A percentile compares a stretch with the other conserved stretches of the same genome.
phyloP scores from a whole-genome alignment of 805 yeast genomes.

The Yarrowia sp. region DNA sequence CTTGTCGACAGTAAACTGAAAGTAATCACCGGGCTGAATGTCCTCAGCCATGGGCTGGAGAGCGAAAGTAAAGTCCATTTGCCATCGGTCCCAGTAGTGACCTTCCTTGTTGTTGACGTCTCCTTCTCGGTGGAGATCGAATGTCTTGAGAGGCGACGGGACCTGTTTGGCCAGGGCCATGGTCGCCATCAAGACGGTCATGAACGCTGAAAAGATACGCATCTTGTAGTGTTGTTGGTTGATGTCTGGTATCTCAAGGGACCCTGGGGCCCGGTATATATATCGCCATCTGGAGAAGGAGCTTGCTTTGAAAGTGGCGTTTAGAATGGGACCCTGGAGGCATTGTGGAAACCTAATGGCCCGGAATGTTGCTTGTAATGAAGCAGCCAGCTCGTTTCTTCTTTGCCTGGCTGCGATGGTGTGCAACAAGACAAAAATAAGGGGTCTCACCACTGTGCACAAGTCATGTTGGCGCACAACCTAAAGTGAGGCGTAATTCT shows the following conservation, averaged over 20 bases:
- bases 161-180: slow-evolving; percentile 15
- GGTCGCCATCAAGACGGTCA: slow-evolving; percentile 5
- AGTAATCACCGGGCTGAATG: slow-evolving; percentile 15
- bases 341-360: background rate
- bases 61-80: background rate
- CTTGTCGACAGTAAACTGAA: slow-evolving; percentile 4
- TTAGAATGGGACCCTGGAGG: background rate
- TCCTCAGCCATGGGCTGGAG: background rate
- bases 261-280: background rate
- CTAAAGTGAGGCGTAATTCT: background rate
- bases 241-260: background rate
- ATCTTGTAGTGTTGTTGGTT: background rate
- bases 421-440: background rate
- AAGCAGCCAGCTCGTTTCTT: slow-evolving; percentile 3
- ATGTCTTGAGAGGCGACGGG: slow-evolving; percentile 9
- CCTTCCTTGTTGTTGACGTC: background rate
- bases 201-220: background rate
- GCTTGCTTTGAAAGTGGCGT: background rate
- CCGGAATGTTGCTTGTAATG: background rate
- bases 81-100: slow-evolving; percentile 1
- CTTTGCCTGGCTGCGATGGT: background rate
- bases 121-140: background rate
- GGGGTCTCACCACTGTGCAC: background rate
- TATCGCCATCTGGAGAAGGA: too few species aligned
- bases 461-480: too few species aligned